Conservation (phyloP, 2,329 filamentous ascomycete species). For the Phaeosphaeriaceae sp. region DNA sequence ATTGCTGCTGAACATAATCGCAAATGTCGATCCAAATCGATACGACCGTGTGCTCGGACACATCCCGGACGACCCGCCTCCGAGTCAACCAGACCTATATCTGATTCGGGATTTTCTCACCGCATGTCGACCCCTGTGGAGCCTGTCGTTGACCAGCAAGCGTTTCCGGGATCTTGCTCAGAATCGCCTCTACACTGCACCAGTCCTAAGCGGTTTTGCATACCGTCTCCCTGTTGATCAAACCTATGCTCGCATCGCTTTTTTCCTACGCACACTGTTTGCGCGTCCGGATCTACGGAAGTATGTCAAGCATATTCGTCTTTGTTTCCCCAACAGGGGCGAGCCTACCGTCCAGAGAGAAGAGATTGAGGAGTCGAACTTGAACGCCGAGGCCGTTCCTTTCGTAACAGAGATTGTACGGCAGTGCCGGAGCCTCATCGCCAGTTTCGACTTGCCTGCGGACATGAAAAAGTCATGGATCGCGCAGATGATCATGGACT, state of each 20-base stretch:
- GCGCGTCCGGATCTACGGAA: slow-evolving; percentile 6
- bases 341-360: not conserved
- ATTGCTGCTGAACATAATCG: slow-evolving; percentile 17
- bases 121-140: slow-evolving; percentile 5
- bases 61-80: slow-evolving; percentile 16
- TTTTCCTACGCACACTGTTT: slow-evolving; percentile 7
- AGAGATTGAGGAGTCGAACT: slow-evolving; percentile 1
- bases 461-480: slow-evolving; percentile 1
- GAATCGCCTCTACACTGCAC: slow-evolving; percentile 9
- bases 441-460: slow-evolving; percentile 5
- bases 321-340: slow-evolving; percentile 6
- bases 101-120: slow-evolving; percentile 13
- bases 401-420: not conserved
- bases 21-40: slow-evolving; percentile 11
- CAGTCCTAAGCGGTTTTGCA: slow-evolving; percentile 4
- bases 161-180: slow-evolving; percentile 13
- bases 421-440: not conserved
- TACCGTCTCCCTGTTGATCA: not conserved
- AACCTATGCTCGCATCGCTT: not conserved
- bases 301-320: slow-evolving; percentile 15
- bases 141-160: slow-evolving; percentile 19
- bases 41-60: slow-evolving; percentile 17
- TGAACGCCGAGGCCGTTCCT: not conserved
- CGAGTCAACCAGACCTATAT: slow-evolving; percentile 5
- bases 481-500: not conserved